Evolutionary conservation across 208 protist genomes (phyloP).

Genomic region (Leishmania aethiopica): DNA sequence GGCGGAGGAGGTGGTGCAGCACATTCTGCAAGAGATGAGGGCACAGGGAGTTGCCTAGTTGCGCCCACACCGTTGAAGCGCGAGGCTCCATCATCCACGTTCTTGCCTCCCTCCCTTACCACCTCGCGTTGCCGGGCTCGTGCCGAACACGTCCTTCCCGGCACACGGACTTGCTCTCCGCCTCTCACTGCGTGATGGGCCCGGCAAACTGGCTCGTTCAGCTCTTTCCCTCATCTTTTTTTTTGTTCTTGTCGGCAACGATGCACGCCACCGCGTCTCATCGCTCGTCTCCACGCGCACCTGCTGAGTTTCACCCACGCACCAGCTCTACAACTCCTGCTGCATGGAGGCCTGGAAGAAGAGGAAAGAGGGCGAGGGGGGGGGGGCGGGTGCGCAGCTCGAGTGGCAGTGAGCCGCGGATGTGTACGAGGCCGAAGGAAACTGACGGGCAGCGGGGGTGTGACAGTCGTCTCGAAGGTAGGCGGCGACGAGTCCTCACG

Average conservation of each 20-base stretch:
- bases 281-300: background rate
- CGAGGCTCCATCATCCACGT: background rate
- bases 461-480: background rate
- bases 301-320: background rate
- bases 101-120: background rate
- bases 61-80: background rate
- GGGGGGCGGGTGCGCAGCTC: background rate
- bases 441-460: background rate
- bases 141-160: background rate
- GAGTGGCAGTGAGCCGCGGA: background rate
- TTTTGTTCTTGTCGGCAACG: background rate
- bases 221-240: no score
- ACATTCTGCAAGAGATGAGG: conserved; percentile 78
- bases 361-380: background rate
- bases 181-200: background rate
- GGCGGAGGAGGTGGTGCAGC: conserved; percentile 71
- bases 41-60: conserved; percentile 27
- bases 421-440: background rate
- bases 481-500: background rate
- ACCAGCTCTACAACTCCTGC: background rate
- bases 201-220: background rate
- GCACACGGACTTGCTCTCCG: background rate
- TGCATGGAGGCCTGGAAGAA: background rate
- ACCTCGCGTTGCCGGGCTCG: background rate
- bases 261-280: background rate